A percentile compares a stretch with the other conserved stretches of the same genome.
Conservation (phyloP, 148 eudicot genomes). For the Dianthus caryophyllus region DNA sequence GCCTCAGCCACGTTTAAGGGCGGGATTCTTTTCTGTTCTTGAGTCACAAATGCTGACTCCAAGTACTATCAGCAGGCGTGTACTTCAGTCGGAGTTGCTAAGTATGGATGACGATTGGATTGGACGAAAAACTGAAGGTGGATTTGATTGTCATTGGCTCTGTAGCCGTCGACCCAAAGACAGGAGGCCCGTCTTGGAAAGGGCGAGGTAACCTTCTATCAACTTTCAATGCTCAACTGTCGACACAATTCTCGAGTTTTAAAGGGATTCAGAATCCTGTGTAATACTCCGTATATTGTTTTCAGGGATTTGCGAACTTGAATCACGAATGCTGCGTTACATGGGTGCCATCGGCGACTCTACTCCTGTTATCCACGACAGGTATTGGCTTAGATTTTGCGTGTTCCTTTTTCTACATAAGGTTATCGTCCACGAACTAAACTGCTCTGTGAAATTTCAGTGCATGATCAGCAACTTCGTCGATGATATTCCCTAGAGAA, state of each 20-base stretch:
- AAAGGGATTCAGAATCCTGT: no score
- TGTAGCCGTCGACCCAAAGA: conserved; percentile 84
- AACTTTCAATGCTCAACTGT: not conserved
- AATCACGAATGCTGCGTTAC: conserved; percentile 92
- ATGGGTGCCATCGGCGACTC: conserved; percentile 91
- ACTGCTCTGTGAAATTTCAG: conserved; percentile 29
- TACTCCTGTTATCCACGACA: conserved; percentile 80
- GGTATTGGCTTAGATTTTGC: conserved; percentile 31
- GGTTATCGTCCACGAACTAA: not conserved
- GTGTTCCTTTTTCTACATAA: no score
- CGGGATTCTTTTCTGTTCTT: conserved; percentile 88
- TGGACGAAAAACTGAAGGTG: conserved; percentile 86
- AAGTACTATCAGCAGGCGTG: conserved; percentile 68
- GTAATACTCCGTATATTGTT: not conserved
- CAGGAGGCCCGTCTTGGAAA: conserved; percentile 96
- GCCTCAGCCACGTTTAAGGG: conserved; percentile 95
- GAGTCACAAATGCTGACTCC: conserved; percentile 51
- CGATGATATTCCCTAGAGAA: conserved; percentile 79
- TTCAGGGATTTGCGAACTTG: conserved; percentile 97
- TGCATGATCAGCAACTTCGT: conserved; percentile 84
- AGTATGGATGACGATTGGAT: conserved; percentile 84
- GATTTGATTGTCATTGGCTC: conserved; percentile 88
- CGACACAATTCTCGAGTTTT: not conserved
- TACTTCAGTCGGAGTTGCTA: conserved; percentile 88
- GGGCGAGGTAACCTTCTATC: conserved; percentile 70